A percentile compares a stretch with the other conserved stretches of the same genome.
These are phyloP conservation scores for Diaporthe citrichinensis DNA, from an alignment of 2,329 filamentous ascomycete genomes.

Conservation along the genomic window DNA sequence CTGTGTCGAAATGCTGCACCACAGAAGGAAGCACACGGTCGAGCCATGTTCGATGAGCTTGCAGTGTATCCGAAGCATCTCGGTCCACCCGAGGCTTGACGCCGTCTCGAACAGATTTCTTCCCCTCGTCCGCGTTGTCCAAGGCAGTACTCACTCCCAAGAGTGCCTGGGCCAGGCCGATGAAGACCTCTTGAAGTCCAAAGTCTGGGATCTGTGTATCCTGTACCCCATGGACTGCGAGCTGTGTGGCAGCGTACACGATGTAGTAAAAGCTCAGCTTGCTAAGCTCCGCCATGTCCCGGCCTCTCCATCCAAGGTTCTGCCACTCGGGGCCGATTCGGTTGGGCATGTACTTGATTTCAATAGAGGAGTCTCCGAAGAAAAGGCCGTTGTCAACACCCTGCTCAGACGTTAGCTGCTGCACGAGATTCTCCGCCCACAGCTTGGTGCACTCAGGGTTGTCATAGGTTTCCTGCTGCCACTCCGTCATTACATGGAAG, in stretches of 20 bases:
- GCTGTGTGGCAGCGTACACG: conserved; percentile 8
- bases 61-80: not conserved
- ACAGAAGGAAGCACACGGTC: not conserved
- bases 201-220: not conserved
- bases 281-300: not conserved
- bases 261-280: conserved; percentile 26
- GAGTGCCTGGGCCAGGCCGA: conserved; percentile 1
- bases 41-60: not conserved
- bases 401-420: conserved; percentile 8
- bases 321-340: not conserved
- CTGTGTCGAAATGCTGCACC: not conserved
- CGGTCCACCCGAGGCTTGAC: not conserved
- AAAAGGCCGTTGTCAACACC: not conserved
- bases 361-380: not conserved
- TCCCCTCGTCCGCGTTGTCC: conserved; percentile 5
- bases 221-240: not conserved
- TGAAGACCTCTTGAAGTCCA: not conserved
- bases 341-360: conserved; percentile 3
- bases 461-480: conserved; percentile 10
- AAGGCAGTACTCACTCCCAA: conserved; percentile 12
- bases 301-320: not conserved
- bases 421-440: conserved; percentile 8
- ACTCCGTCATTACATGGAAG: conserved; percentile 30
- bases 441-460: not conserved
- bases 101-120: not conserved